Evolutionary conservation across 2,329 filamentous ascomycete genomes (phyloP).

Genomic region (Fusarium piperis): DNA sequence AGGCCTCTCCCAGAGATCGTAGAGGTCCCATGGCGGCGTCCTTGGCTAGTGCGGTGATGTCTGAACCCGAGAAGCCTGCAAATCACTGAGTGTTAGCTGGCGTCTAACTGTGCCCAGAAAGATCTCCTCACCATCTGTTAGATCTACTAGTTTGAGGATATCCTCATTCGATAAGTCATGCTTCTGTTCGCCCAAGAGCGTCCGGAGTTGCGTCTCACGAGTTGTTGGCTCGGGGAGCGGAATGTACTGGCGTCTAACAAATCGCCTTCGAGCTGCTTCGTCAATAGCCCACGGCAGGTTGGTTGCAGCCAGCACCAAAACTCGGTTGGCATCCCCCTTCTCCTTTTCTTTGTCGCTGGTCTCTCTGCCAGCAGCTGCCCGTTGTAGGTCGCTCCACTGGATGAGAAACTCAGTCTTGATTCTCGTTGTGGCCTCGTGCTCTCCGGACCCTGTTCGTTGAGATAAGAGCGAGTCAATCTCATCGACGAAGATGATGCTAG

Average conservation of each 20-base stretch:
- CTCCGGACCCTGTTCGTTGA: constrained; percentile 81
- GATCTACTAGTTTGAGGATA: constrained; percentile 75
- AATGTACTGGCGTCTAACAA: constrained; percentile 95
- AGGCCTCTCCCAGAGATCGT: constrained; percentile 85
- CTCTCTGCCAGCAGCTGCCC: constrained; percentile 88
- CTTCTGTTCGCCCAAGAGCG: constrained; percentile 86
- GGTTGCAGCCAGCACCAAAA: constrained; percentile 92
- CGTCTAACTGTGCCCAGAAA: neutral
- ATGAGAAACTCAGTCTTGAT: constrained; percentile 99
- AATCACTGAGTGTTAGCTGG: constrained; percentile 1
- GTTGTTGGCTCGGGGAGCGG: constrained; percentile 89
- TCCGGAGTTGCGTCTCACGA: constrained; percentile 80
- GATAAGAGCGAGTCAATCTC: constrained; percentile 96
- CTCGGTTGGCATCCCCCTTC: constrained; percentile 83
- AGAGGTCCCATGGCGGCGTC: constrained; percentile 98
- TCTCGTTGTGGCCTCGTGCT: constrained; percentile 90
- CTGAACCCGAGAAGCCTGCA: constrained; percentile 95
- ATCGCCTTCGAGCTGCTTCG: constrained; percentile 88
- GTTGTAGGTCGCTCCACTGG: constrained; percentile 94
- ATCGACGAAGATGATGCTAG: constrained; percentile 97
- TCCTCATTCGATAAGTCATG: constrained; percentile 79
- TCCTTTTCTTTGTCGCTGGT: constrained; percentile 72
- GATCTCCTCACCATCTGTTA: constrained; percentile 80
- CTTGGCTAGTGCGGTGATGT: constrained; percentile 96
- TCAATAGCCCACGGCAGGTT: constrained; percentile 99